Evolutionary conservation across 495 filamentous ascomycete genomes (phyloP), one percentile per base, ranked within the genome.

Genomic region (Neurospora intermedia): DNA sequence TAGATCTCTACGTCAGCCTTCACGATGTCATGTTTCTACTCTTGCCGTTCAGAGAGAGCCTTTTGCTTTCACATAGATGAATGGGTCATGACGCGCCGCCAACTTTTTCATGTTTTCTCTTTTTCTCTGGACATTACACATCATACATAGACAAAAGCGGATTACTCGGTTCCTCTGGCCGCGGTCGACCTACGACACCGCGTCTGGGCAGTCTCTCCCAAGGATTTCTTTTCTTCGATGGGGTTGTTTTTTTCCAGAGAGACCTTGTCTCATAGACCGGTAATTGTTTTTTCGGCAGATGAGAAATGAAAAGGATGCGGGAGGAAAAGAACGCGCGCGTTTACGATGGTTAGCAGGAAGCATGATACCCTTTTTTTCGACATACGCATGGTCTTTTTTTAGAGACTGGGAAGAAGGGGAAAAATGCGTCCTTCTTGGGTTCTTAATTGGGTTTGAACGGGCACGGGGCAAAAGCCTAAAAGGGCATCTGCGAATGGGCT

Each of bases 141-240:
- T 82, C 77, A 82, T 31, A 62, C 82, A 85, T 88, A 88, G 87
- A 89, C 83, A 88, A 88, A 88, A 88, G 84, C 84, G 85, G 86
- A 85, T 86, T 84, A 84, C 84, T 86, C 83, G 78, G 80, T 80
- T 83, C 82, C 77, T 85, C 81, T 83, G 80, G 83, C 81, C 80
- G 78, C 74, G 75, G 73, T 76, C 76, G 74, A 69, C 73, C 70
- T 69, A 66, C 71, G 75, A 72, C 75, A 78, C 80, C 75, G 73
- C 54, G 70, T 59, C 73, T 72, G 71, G 73, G 73, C 38, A 70
- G 73, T 75, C 75, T 77, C 75, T 78, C 69, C 73, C 74, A 75
- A 73, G 75, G 75, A 73, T 72, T 69, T 72, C 70, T 76, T 69
- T 74, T 75, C 46, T 62, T 69, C 75, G 73, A 79, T 75, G 75